These are phyloP conservation scores for Talaromyces sp. DNA, from an alignment of 2,329 filamentous ascomycete species.

Conservation along the genomic window DNA sequence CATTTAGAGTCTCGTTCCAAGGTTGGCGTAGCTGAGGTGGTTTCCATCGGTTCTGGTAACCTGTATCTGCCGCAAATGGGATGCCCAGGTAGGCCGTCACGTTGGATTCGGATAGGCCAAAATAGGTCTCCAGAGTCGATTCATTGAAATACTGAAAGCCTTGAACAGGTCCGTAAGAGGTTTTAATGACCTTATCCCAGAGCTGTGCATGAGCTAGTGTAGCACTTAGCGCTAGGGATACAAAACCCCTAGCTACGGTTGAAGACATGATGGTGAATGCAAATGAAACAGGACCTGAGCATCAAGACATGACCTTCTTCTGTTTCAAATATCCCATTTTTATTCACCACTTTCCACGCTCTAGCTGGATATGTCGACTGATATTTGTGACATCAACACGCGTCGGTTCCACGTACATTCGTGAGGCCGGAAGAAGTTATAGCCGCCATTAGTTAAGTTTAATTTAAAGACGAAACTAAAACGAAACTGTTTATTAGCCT, in stretches of 20 bases:
- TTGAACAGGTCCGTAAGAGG: slow-evolving; percentile 16
- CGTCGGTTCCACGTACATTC: neutral
- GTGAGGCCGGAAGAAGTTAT: neutral
- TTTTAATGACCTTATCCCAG: slow-evolving; percentile 17
- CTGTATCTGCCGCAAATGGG: slow-evolving; percentile 25
- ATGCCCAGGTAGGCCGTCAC: slow-evolving; percentile 22
- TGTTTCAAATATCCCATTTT: neutral
- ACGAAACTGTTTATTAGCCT: neutral
- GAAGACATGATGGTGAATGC: neutral
- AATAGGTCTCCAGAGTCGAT: slow-evolving; percentile 16
- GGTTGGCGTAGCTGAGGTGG: slow-evolving; percentile 19
- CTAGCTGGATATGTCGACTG: neutral
- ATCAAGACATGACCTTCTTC: too few relatives aligned
- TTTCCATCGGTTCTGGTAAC: slow-evolving; percentile 24
- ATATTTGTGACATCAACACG: neutral
- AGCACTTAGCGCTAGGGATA: slow-evolving; percentile 10
- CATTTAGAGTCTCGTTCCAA: slow-evolving; percentile 19
- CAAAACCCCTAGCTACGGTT: neutral
- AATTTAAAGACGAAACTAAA: neutral
- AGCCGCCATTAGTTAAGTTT: neutral
- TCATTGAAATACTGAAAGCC: slow-evolving; percentile 20
- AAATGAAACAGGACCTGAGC: too few relatives aligned
- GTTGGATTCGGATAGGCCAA: slow-evolving; percentile 16
- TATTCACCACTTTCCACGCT: neutral
- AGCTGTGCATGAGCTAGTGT: slow-evolving; percentile 16